Evolutionary conservation across 108 stramenopile genomes (phyloP).

Genomic region (Cyclotella atomus): DNA sequence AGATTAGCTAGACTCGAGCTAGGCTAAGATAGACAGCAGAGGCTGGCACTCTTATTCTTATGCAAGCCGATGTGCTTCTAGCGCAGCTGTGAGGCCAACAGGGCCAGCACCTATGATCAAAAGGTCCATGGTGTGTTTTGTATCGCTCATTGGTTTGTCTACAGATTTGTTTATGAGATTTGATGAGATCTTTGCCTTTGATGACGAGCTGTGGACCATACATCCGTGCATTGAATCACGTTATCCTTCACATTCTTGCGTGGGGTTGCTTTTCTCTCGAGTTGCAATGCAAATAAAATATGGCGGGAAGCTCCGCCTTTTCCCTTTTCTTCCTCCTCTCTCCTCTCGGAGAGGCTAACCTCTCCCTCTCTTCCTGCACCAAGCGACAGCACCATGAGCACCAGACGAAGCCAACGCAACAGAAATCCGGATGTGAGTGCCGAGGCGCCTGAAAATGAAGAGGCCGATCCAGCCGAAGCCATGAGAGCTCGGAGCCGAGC

Average conservation of each 20-base stretch:
- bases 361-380: background rate
- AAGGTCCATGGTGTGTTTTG: background rate
- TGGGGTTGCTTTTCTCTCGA: no score
- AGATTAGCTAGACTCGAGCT: no score
- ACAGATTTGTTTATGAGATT: background rate
- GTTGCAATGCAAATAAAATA: no score
- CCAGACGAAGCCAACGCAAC: slow-evolving; percentile 12
- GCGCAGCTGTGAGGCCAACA: no score
- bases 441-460: background rate
- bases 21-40: no score
- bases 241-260: background rate
- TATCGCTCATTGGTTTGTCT: background rate
- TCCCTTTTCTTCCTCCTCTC: background rate
- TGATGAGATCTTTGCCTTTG: background rate
- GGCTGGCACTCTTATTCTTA: no score
- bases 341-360: no score
- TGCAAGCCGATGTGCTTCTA: no score
- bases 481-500: slow-evolving; percentile 77
- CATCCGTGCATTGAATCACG: no score
- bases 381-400: background rate
- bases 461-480: slow-evolving; percentile 42
- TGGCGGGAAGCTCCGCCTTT: background rate
- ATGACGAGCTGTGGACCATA: background rate
- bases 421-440: background rate
- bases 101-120: slow-evolving; percentile 10